These are phyloP conservation scores for Podaxis mareebaensis DNA, from an alignment of 768 basidiomycete species.

Conservation along the genomic window DNA sequence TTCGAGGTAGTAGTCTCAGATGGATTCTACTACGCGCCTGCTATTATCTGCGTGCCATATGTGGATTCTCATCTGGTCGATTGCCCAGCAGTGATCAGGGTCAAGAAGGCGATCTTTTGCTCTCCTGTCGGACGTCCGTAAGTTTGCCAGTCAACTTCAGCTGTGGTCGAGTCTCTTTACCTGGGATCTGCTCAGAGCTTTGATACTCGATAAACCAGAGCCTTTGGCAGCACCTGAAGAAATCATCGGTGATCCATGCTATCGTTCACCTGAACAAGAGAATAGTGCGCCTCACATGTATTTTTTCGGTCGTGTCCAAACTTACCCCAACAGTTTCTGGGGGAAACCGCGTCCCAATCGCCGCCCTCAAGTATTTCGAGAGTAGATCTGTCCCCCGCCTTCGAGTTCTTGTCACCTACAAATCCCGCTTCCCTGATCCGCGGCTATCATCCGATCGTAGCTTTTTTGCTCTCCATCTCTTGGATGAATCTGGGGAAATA, in stretches of 20 bases:
- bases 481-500: conserved; percentile 95
- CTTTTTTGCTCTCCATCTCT: conserved; percentile 38
- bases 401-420: conserved; percentile 11
- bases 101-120: not conserved
- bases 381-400: not conserved
- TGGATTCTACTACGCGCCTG: not conserved
- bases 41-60: not conserved
- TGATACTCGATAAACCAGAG: not conserved
- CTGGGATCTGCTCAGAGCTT: not conserved
- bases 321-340: not conserved
- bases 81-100: not conserved
- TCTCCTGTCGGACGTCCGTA: not conserved
- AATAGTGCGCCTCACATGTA: not conserved
- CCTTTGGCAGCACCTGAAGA: not conserved
- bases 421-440: conserved; percentile 1
- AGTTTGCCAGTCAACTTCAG: not conserved
- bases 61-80: not conserved
- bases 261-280: not conserved
- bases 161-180: not conserved
- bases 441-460: not conserved
- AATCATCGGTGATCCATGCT: not conserved
- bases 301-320: not conserved
- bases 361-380: not conserved
- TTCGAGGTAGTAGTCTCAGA: not conserved
- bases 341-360: not conserved